These are phyloP conservation scores for Thraustochytrium striatum DNA, from an alignment of 352 stramenopile genomes.

Conservation along the genomic window DNA sequence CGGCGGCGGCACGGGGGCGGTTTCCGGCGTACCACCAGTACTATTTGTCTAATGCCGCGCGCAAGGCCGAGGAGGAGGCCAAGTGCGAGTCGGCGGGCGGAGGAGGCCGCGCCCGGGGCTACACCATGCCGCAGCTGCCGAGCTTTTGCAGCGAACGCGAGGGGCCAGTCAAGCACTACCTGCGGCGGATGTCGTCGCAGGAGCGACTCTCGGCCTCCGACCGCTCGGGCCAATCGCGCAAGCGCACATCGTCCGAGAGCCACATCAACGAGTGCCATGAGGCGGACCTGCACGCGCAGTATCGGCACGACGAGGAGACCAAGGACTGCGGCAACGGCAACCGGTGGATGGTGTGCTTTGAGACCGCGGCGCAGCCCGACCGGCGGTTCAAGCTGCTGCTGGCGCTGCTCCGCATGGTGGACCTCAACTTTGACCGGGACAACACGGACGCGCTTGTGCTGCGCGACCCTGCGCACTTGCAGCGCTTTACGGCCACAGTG, in stretches of 20 bases:
- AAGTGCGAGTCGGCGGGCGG: too few relatives aligned
- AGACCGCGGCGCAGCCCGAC: background rate
- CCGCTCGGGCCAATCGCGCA: background rate
- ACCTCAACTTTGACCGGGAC: slow-evolving; percentile 12
- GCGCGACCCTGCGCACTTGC: slow-evolving; percentile 21
- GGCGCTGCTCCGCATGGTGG: slow-evolving; percentile 28
- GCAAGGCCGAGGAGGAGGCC: too few relatives aligned
- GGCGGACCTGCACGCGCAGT: background rate
- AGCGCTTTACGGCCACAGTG: slow-evolving; percentile 8
- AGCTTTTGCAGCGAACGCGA: too few relatives aligned
- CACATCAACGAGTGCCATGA: background rate
- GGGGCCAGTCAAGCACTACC: background rate
- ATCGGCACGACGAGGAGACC: background rate
- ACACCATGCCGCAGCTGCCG: background rate
- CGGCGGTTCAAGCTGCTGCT: slow-evolving; percentile 1
- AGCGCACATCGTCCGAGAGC: slow-evolving; percentile 7
- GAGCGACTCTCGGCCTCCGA: background rate
- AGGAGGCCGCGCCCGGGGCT: background rate
- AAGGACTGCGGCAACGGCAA: background rate
- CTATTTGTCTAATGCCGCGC: too few relatives aligned
- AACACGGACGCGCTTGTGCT: slow-evolving; percentile 21
- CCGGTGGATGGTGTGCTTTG: background rate
- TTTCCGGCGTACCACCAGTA: too few relatives aligned
- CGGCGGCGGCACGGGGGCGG: background rate
- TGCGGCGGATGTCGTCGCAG: slow-evolving; percentile 13